Evolutionary conservation across 495 filamentous ascomycete species (phyloP).

Genomic region (Acidiella bohemica): DNA sequence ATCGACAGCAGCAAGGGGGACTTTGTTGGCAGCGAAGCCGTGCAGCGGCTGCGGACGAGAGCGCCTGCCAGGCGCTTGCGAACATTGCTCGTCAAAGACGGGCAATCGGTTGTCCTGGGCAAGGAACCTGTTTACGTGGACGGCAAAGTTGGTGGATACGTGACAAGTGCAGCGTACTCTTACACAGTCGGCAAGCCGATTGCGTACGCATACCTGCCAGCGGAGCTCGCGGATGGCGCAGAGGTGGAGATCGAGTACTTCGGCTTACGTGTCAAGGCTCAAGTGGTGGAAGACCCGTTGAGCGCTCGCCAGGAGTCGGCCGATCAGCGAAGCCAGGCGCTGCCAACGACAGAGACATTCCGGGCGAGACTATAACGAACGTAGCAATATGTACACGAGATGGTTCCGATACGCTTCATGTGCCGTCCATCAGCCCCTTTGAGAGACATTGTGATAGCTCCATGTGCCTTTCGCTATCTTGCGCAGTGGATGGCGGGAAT

Average conservation of each 20-base stretch:
- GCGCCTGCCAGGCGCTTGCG: slow-evolving; percentile 26
- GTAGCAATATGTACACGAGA: no score
- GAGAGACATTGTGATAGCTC: no score
- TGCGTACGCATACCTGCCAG: slow-evolving; percentile 36
- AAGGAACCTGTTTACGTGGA: slow-evolving; percentile 38
- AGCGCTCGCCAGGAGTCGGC: no score
- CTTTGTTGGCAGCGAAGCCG: slow-evolving; percentile 31
- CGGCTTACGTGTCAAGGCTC: slow-evolving; percentile 32
- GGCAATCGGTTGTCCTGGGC: slow-evolving; percentile 34
- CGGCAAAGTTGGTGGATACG: slow-evolving; percentile 32
- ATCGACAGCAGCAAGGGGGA: slow-evolving; percentile 28
- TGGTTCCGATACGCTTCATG: no score
- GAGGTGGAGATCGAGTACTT: slow-evolving; percentile 39
- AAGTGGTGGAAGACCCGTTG: slow-evolving; percentile 29
- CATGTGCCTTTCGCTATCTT: no score
- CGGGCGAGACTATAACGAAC: background rate
- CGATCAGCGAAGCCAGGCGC: no score
- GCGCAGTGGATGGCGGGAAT: no score
- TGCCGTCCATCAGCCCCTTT: no score
- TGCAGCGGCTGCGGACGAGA: slow-evolving; percentile 23
- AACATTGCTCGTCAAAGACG: slow-evolving; percentile 35
- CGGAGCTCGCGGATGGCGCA: slow-evolving; percentile 24
- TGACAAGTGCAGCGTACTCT: slow-evolving; percentile 37
- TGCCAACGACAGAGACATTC: no score
- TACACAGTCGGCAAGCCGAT: slow-evolving; percentile 35